Evolutionary conservation across 2,329 filamentous ascomycete species (phyloP), one percentile per base, ranked within the genome.

Genomic region (Tolypocladium paradoxum): DNA sequence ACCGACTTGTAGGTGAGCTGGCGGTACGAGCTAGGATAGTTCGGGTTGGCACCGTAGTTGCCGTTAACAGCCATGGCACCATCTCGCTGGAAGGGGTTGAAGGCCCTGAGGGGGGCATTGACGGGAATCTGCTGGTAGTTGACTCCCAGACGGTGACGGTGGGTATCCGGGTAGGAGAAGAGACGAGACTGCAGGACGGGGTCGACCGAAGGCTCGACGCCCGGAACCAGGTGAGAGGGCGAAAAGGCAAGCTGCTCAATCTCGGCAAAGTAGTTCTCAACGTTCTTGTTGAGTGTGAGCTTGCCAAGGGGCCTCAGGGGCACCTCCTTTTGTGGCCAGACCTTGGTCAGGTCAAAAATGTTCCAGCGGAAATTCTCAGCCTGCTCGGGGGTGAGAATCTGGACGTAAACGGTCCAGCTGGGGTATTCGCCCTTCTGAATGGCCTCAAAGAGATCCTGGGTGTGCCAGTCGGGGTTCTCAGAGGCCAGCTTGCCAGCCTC

Each of bases 11-110:
- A 76, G 9, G 70, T 69, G 50, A 78, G 53, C 8, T 64, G 61
- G 22, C 74, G 73, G 66, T 75, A 78, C 29, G 73, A 74, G 38
- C 73, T 76, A 22, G 73, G 71, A 61, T 84, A 85, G 68, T 79
- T 81, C 11, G 79, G 78, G 62, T 82, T 77, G 27, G 72, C 71
- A 50, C 80, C 81, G 60, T 83, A 81, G 70, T 84, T 84, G 53
- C 73, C 73, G 69, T 89, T 86, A 63, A 82, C 74, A 54, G 83
- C 79, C 84, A 89, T 90, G 55, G 67, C 64, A 18, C 87, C 87
- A 62, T 90, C 86, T 56, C 87, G 81, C 66, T 89, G 85, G 74
- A 83, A 87, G 57, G 86, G 86, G 60, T 85, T 76, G 75, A 79
- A 76, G 69, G 73, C 73, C 70, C 62, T 72, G 67, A 72, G 73